Evolutionary conservation across 306 rosid genomes (phyloP), one percentile per base, ranked within the genome.

Genomic region (Malus asiatica): DNA sequence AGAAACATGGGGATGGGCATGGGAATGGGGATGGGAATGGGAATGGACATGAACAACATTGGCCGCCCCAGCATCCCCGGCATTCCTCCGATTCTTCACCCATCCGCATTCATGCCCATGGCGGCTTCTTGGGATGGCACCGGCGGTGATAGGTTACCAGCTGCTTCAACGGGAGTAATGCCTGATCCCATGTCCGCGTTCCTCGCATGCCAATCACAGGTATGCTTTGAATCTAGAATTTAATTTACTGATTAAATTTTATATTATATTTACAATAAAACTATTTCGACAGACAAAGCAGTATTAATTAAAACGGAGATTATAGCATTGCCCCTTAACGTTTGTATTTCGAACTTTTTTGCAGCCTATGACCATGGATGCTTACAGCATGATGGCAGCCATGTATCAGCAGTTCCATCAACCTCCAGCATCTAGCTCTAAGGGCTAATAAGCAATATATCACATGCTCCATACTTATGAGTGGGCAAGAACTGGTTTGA

Each of bases 311-410:
- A 42, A 42, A 42, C 12, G 45, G 45, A 42, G 45, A 42, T 42
- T 42, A 42, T 9, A 9, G 45, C 45, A 42, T 42, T 42, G 3
- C 45, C 11, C 12, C 11, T 42, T 42, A 42, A 42, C 12, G 45
- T 42, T 42, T 22, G 11, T 14, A 4, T 52, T 52, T 14, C 30
- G 2, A 42, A 42, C 12, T 58, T 58, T 5, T 22, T 22, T 23
- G 90, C 88, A 95, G 99, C 90, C 99, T 3, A 84, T 87, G 91
- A 87, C 68, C 12, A 78, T 89, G 88, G 99, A 95, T 58, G 89
- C 92, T 10, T 90, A 88, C 78, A 84, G 86, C 70, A 84, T 90
- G 85, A 85, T 95, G 80, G 91, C 89, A 5, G 90, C 92, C 35
- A 84, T 89, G 87, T 92, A 88, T 80, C 97, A 92, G 11, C 99